A percentile compares a stretch with the other conserved stretches of the same genome.
Evolutionary conservation across 768 basidiomycete genomes (phyloP).

Genomic region (Leccinum ochraceum): DNA sequence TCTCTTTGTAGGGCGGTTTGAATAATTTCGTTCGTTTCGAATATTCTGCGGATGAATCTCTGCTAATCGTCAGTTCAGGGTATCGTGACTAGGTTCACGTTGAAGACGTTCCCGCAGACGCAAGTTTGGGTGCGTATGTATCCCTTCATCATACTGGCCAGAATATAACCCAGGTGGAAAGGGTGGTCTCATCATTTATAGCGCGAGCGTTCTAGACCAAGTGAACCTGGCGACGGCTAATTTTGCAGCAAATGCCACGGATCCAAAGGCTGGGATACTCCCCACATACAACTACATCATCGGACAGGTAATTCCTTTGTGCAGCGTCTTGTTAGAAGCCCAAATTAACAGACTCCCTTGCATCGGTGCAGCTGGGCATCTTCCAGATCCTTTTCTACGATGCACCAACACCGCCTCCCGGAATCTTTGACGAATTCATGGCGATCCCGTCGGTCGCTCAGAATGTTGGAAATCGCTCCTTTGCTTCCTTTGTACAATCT

Average conservation of each 20-base stretch:
- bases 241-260: conserved; percentile 20
- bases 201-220: conserved; percentile 7
- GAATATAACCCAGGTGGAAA: conserved; percentile 19
- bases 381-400: conserved; percentile 56
- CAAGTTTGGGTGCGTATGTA: conserved; percentile 56
- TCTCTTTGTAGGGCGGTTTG: conserved; percentile 48
- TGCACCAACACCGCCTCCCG: conserved; percentile 30
- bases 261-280: conserved; percentile 38
- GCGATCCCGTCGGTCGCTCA: conserved; percentile 13
- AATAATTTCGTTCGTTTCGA: conserved; percentile 54
- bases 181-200: conserved; percentile 50
- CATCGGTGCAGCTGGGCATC: conserved; percentile 8
- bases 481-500: conserved; percentile 16
- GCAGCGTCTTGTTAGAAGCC: background rate
- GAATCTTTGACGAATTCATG: conserved; percentile 29
- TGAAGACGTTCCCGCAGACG: conserved; percentile 54
- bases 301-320: background rate
- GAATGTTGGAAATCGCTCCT: conserved; percentile 16
- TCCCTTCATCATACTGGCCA: background rate
- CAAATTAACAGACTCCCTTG: background rate
- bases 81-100: conserved; percentile 57
- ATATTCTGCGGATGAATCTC: background rate
- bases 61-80: conserved; percentile 36
- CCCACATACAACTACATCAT: conserved; percentile 40
- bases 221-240: conserved; percentile 22